A percentile compares a stretch with the other conserved stretches of the same genome.
phyloP scores from a whole-genome alignment of 345 rosid genomes.

The Gossypium bickii region DNA sequence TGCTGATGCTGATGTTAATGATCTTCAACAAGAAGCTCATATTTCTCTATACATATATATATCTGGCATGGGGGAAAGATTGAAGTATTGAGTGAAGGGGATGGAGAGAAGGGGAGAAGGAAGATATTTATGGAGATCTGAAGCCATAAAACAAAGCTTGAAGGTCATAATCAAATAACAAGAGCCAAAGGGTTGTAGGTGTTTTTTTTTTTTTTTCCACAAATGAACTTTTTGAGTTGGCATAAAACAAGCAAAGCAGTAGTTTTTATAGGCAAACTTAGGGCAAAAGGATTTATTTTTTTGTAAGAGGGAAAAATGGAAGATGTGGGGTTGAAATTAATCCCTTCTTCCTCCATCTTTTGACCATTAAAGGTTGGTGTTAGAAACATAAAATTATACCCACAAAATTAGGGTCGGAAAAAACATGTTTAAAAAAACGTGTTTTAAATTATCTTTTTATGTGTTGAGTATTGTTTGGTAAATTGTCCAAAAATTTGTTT shows the following conservation, averaged over 20 bases:
- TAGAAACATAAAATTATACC: too few species aligned
- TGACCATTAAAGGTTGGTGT: slow-evolving; percentile 24
- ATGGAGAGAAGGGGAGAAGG: background rate
- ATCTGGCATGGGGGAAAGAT: background rate
- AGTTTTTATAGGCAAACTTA: slow-evolving; percentile 11
- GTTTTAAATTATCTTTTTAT: too few species aligned
- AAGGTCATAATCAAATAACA: slow-evolving; percentile 25
- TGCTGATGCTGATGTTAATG: background rate
- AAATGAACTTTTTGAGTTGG: slow-evolving; percentile 27
- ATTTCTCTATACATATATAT: background rate
- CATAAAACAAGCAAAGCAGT: slow-evolving; percentile 30
- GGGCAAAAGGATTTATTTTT: slow-evolving; percentile 21
- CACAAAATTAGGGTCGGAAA: too few species aligned
- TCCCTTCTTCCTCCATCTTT: slow-evolving; percentile 13
- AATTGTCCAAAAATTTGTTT: too few species aligned
- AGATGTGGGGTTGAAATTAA: slow-evolving; percentile 31
- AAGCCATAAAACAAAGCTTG: slow-evolving; percentile 8
- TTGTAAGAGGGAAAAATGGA: slow-evolving; percentile 38
- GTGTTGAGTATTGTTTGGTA: too few species aligned
- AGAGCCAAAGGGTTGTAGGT: background rate
- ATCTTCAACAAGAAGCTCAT: too few species aligned
- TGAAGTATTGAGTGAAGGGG: background rate
- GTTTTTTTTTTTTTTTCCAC: background rate
- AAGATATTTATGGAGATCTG: slow-evolving; percentile 22
- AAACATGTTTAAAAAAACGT: too few species aligned